Evolutionary conservation across 352 stramenopile species (phyloP), one percentile per base, ranked within the genome.

Genomic region (Phytophthora nicotianae): DNA sequence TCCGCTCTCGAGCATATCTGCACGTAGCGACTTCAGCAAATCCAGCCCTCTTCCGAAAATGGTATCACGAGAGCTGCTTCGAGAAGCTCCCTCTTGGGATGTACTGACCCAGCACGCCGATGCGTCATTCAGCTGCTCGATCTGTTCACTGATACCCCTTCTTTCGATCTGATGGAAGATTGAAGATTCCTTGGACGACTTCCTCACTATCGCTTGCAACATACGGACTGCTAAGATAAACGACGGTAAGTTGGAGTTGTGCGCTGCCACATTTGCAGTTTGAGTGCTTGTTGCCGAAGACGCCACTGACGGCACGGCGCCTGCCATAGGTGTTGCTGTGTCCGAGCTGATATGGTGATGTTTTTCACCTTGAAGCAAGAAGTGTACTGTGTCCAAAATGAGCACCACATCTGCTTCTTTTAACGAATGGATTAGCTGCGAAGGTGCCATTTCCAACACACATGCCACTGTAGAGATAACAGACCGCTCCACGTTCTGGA

Each of bases 81-180:
- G 17, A 57, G n/a, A 45, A 24, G 16, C 59, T 40, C 23, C 42
- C 67, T 63, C 55, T 19, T 48, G 17, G 48, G 46, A 35, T 59
- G 49, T 24, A 56, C 47, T 58, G 51, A 81, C 42, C 77, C 68
- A 82, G 50, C 62, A 58, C 33, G 60, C 58, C 1, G 79, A 84
- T 20, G 60, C 41, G 35, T 73, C 64, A 53, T 93, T 74, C 16
- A 93, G 46, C 9, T 78, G 65, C 57, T 89, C 72, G 17, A 95
- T 81, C 47, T 92, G 86, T 35, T 92, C 81, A 41, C 76, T 74
- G 20, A 95, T 93, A 0, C 85, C 86, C 53, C 86, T 77, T 16
- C 86, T 77, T 60, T 93, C 81, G n/a, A 95, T 89, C 62, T 95
- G 81, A 51, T 87, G 82, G 29, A 89, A 91, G 7, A 94, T 81